Percentiles rank a stretch among this genome's conserved stretches.
phyloP scores from a whole-genome alignment of 257 asterid species.

The Scutellaria barbata region DNA sequence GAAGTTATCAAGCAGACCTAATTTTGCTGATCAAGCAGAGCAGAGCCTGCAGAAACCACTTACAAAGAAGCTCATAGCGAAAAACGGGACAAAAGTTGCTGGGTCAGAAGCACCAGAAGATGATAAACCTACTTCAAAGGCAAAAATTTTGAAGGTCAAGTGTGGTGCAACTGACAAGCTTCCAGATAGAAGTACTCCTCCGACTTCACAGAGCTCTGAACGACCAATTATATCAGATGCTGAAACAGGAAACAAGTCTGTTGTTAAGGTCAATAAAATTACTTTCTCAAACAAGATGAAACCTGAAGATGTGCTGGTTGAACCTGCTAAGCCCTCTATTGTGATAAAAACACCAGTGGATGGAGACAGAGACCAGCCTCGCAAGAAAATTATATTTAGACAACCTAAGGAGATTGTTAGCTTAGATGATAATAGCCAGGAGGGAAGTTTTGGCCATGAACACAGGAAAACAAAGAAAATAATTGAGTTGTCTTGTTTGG shows the following conservation, averaged over 20 bases:
- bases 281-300: conserved; percentile 74
- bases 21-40: conserved; percentile 63
- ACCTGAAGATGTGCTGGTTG: conserved; percentile 68
- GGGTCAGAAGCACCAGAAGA: conserved; percentile 70
- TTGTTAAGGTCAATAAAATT: conserved; percentile 74
- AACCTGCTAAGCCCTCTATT: conserved; percentile 67
- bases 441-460: conserved; percentile 77
- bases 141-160: conserved; percentile 84
- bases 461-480: conserved; percentile 84
- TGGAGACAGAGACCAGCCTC: conserved; percentile 69
- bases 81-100: conserved; percentile 57
- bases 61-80: conserved; percentile 63
- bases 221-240: conserved; percentile 65
- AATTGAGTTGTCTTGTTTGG: conserved; percentile 69
- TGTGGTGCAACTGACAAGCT: conserved; percentile 74
- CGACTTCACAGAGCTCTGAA: conserved; percentile 80
- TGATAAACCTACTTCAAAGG: conserved; percentile 74
- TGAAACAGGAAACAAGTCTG: conserved; percentile 66
- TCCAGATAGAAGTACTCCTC: conserved; percentile 72
- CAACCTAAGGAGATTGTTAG: conserved; percentile 70
- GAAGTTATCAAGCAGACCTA: conserved; percentile 54
- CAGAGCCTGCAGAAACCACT: conserved; percentile 60
- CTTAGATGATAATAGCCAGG: conserved; percentile 82
- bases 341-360: conserved; percentile 84
- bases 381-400: conserved; percentile 74